phyloP scores from a whole-genome alignment of 306 rosid genomes.

The Cucurbita maxima region DNA sequence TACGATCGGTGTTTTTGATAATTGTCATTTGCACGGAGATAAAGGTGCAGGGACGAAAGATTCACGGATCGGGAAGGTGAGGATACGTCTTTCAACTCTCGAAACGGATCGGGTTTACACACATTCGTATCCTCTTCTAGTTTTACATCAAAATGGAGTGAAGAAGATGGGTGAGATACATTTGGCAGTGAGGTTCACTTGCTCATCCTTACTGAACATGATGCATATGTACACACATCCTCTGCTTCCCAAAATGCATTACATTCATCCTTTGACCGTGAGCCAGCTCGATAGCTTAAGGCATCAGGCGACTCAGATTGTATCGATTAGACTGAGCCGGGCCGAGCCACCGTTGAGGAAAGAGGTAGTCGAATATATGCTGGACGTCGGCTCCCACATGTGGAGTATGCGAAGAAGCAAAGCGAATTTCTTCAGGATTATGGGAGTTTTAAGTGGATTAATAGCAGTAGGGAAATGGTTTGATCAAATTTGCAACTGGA shows the following conservation, averaged over 20 bases:
- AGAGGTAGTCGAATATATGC: slow-evolving; percentile 91
- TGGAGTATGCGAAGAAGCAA: slow-evolving; percentile 99
- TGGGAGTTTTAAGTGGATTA: slow-evolving; percentile 79
- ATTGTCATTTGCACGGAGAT: slow-evolving; percentile 80
- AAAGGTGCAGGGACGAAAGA: slow-evolving; percentile 56
- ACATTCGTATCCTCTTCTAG: slow-evolving; percentile 84
- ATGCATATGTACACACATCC: slow-evolving; percentile 97
- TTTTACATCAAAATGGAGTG: slow-evolving; percentile 71
- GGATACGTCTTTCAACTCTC: slow-evolving; percentile 89
- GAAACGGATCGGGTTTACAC: slow-evolving; percentile 89
- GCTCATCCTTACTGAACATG: slow-evolving; percentile 87
- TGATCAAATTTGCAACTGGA: slow-evolving; percentile 95
- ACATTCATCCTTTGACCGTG: slow-evolving; percentile 74
- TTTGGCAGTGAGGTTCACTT: slow-evolving; percentile 88
- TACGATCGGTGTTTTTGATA: slow-evolving; percentile 90
- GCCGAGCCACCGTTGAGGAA: slow-evolving; percentile 89
- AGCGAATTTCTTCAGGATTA: slow-evolving; percentile 86
- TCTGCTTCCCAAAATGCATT: slow-evolving; percentile 90
- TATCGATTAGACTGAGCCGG: slow-evolving; percentile 67
- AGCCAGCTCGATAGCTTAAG: slow-evolving; percentile 88
- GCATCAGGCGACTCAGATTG: slow-evolving; percentile 92
- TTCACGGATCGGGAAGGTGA: slow-evolving; percentile 77
- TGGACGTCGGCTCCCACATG: slow-evolving; percentile 92
- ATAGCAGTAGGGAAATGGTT: slow-evolving; percentile 97
- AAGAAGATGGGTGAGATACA: slow-evolving; percentile 99